Percentiles rank a stretch among this genome's conserved stretches.
Conservation (phyloP, 169 alveolate species). For the Eimeria maxima region DNA sequence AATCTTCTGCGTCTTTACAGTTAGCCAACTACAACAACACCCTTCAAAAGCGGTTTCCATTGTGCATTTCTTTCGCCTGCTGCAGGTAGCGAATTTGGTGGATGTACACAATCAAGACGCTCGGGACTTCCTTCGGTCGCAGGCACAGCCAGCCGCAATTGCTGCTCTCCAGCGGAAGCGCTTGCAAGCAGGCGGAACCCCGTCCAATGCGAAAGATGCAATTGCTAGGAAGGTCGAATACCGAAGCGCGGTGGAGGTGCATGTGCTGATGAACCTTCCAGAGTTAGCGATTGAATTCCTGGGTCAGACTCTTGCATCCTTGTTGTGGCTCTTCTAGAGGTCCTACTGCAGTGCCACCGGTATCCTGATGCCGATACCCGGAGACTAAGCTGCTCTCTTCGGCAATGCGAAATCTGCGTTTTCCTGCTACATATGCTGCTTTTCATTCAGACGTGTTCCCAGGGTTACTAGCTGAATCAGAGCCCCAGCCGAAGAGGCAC, state of each 20-base stretch:
- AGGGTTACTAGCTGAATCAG: constrained; percentile 41
- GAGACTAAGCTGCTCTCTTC: too few species aligned
- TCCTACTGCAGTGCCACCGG: neutral
- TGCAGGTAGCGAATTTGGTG: constrained; percentile 46
- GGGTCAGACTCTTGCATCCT: constrained; percentile 83
- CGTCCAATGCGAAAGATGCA: neutral
- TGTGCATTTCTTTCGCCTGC: neutral
- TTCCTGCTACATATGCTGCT: neutral
- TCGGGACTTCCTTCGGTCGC: constrained; percentile 59
- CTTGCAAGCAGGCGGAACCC: neutral
- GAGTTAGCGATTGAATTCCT: constrained; percentile 93
- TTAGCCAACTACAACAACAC: neutral
- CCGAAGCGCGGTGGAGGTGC: constrained; percentile 87
- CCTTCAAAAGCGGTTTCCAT: neutral
- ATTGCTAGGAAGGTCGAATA: neutral
- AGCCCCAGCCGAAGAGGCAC: constrained; percentile 52
- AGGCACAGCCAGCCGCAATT: constrained; percentile 51
- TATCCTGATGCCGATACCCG: neutral
- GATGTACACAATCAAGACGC: constrained; percentile 73
- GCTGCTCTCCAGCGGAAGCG: constrained; percentile 65
- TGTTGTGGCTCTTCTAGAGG: neutral
- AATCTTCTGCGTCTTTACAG: neutral
- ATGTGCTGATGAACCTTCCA: constrained; percentile 95
- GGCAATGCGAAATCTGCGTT: neutral
- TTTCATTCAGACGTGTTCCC: constrained; percentile 72